phyloP scores from a whole-genome alignment of 2,329 filamentous ascomycete species.

The Bisporella sp. region DNA sequence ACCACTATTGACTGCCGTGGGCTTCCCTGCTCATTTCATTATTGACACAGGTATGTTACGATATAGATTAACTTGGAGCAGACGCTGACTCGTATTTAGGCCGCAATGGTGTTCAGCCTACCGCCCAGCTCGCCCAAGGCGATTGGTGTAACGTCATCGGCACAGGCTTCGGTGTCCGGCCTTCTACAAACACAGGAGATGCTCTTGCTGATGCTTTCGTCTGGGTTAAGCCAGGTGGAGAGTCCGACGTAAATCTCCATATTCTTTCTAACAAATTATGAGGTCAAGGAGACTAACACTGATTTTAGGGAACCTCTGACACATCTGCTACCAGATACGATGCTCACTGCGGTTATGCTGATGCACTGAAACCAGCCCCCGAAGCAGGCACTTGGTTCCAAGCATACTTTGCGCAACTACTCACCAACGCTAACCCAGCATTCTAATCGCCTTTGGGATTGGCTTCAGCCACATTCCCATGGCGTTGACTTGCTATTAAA shows the following conservation, averaged over 20 bases:
- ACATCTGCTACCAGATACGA: constrained; percentile 40
- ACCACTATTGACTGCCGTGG: constrained; percentile 37
- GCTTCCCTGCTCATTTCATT: constrained; percentile 48
- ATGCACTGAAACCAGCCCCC: constrained; percentile 55
- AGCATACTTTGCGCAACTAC: constrained; percentile 50
- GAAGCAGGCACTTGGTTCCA: constrained; percentile 61
- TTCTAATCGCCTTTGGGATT: constrained; percentile 28
- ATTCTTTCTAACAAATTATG: too few relatives aligned
- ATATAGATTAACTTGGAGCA: background rate
- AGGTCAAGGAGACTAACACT: background rate
- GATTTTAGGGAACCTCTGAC: constrained; percentile 30
- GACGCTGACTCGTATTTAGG: constrained; percentile 25
- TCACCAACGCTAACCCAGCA: constrained; percentile 48
- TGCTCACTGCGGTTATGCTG: constrained; percentile 40
- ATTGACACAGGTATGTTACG: constrained; percentile 38
- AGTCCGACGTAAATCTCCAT: constrained; percentile 27
- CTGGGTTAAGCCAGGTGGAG: constrained; percentile 63
- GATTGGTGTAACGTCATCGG: constrained; percentile 62
- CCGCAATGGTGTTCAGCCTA: constrained; percentile 57
- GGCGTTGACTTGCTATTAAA: too few relatives aligned
- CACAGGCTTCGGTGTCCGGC: constrained; percentile 58
- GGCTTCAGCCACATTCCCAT: too few relatives aligned
- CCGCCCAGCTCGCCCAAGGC: constrained; percentile 48
- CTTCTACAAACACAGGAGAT: constrained; percentile 54
- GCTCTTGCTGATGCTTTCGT: constrained; percentile 57